A percentile compares a stretch with the other conserved stretches of the same genome.
Evolutionary conservation across 31 red algal species (phyloP).

Genomic region (Porphyra umbilicalis): DNA sequence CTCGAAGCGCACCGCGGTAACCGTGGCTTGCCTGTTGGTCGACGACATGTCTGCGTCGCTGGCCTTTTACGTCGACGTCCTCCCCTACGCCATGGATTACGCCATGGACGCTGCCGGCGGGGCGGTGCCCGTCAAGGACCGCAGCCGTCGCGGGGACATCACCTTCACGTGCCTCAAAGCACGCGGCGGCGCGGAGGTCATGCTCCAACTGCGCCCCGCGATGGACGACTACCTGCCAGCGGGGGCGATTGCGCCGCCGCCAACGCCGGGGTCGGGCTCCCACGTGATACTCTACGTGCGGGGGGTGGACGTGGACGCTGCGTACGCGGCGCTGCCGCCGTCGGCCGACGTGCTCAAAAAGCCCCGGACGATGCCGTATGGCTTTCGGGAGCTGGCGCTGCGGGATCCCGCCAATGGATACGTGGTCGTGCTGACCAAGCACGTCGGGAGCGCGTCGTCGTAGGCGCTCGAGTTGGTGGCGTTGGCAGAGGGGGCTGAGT

Average conservation of each 20-base stretch:
- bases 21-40: background rate
- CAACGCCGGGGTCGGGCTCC: background rate
- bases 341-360: background rate
- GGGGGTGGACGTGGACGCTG: background rate
- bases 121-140: background rate
- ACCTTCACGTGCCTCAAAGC: background rate
- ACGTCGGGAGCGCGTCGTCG: too few relatives aligned
- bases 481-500: too few relatives aligned
- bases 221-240: background rate
- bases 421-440: background rate
- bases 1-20: too few relatives aligned
- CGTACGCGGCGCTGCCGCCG: background rate
- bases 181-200: background rate
- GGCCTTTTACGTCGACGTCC: background rate
- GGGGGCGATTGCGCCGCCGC: background rate
- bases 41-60: background rate
- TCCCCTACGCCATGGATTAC: background rate
- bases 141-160: background rate
- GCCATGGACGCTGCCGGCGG: background rate
- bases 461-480: too few relatives aligned
- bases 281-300: background rate
- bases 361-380: background rate
- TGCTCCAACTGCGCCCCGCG: background rate
- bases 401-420: background rate
- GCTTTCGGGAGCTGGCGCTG: background rate